Evolutionary conservation across 2,329 filamentous ascomycete genomes (phyloP).

Genomic region (Pyrenophora teres): DNA sequence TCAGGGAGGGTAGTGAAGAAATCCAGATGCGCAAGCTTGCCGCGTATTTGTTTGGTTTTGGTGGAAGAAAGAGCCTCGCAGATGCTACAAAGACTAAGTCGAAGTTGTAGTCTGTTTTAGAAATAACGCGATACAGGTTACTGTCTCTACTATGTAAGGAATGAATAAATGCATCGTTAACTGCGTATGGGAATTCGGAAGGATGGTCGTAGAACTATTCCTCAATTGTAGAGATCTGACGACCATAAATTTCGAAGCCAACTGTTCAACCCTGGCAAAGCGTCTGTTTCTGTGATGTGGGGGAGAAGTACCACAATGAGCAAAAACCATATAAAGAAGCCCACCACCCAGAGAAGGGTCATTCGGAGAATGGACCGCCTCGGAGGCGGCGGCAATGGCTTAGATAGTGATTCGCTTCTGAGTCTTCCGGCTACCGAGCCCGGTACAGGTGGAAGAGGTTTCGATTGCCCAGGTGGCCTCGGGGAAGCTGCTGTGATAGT

Average conservation of each 20-base stretch:
- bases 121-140: neutral
- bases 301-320: slow-evolving; percentile 7
- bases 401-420: neutral
- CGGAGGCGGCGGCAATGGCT: slow-evolving; percentile 1
- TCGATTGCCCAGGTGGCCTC: neutral
- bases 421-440: neutral
- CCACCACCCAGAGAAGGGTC: slow-evolving; percentile 2
- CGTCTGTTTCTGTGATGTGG: slow-evolving; percentile 10
- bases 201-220: neutral
- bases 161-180: no score
- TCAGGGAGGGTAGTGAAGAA: slow-evolving; percentile 68
- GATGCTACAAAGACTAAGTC: slow-evolving; percentile 39
- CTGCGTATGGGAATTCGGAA: neutral
- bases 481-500: neutral
- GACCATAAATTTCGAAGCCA: slow-evolving; percentile 17
- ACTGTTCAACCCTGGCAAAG: slow-evolving; percentile 10
- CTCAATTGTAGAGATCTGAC: neutral
- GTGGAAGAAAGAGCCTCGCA: slow-evolving; percentile 50
- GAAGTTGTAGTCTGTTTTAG: slow-evolving; percentile 31
- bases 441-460: slow-evolving; percentile 6
- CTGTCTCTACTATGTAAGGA: neutral
- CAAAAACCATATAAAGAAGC: slow-evolving; percentile 4
- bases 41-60: slow-evolving; percentile 62
- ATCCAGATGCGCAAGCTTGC: slow-evolving; percentile 70
- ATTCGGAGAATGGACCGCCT: neutral